Evolutionary conservation across 257 asterid species (phyloP).

Genomic region (Capsicum baccatum): DNA sequence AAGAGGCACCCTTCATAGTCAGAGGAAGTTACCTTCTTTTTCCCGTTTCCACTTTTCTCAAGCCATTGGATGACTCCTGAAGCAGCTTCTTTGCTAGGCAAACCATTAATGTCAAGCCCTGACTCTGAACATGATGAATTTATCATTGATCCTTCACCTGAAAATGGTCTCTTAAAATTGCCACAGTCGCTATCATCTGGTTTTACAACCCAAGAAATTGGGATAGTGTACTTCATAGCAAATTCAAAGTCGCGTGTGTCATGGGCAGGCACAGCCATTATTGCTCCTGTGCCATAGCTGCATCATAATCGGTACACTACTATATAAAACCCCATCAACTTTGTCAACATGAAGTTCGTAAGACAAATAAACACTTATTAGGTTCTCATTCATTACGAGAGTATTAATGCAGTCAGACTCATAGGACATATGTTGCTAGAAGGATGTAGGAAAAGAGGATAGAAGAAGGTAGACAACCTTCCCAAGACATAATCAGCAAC

Average conservation of each 20-base stretch:
- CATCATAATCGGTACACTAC: constrained; percentile 35
- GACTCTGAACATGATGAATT: constrained; percentile 75
- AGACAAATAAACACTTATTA: neutral
- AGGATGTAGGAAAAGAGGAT: constrained; percentile 21
- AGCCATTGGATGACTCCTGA: constrained; percentile 84
- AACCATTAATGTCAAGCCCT: constrained; percentile 84
- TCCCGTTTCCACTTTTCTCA: constrained; percentile 76
- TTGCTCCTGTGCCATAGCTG: constrained; percentile 99
- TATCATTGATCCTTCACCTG: constrained; percentile 82
- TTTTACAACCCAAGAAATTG: constrained; percentile 73
- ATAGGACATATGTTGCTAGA: constrained; percentile 9
- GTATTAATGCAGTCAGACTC: constrained; percentile 7
- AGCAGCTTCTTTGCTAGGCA: constrained; percentile 75
- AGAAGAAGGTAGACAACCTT: constrained; percentile 53
- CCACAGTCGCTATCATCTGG: constrained; percentile 63
- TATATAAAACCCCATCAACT: constrained; percentile 31
- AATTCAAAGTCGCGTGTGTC: constrained; percentile 96
- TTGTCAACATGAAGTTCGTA: neutral
- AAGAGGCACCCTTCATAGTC: constrained; percentile 1
- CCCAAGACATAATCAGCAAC: constrained; percentile 97
- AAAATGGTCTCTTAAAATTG: constrained; percentile 59
- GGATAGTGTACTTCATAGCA: constrained; percentile 79
- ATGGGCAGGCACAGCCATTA: constrained; percentile 99
- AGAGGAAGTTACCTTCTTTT: constrained; percentile 64
- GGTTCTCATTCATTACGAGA: neutral